Evolutionary conservation across 495 filamentous ascomycete species (phyloP).

Genomic region (Bryoglossum gracile): DNA sequence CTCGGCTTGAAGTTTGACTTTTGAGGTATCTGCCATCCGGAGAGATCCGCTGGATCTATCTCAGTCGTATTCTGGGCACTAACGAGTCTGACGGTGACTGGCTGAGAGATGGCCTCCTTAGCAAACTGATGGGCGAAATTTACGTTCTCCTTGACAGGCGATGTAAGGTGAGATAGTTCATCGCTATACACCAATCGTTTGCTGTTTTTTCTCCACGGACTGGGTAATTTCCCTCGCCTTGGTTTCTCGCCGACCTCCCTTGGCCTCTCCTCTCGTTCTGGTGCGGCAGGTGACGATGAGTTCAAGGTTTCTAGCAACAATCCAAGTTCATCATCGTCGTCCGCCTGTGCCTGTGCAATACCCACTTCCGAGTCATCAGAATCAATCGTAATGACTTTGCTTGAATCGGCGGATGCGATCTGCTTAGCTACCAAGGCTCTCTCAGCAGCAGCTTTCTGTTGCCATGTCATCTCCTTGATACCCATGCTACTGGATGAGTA

Average conservation of each 20-base stretch:
- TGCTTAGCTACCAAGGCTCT: conserved; percentile 17
- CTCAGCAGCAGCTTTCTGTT: conserved; percentile 18
- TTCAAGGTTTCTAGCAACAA: conserved; percentile 24
- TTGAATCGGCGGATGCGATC: conserved; percentile 9
- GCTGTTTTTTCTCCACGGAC: conserved; percentile 36
- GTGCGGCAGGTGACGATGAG: conserved; percentile 22
- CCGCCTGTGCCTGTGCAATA: conserved; percentile 30
- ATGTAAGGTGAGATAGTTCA: conserved; percentile 20
- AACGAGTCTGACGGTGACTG: conserved; percentile 13
- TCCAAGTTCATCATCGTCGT: conserved; percentile 32
- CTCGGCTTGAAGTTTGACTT: conserved; percentile 45
- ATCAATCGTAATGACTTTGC: conserved; percentile 20
- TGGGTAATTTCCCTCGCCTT: conserved; percentile 36
- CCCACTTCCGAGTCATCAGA: conserved; percentile 15
- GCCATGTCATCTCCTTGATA: not conserved
- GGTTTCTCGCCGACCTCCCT: conserved; percentile 19
- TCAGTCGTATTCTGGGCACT: not conserved
- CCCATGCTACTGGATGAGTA: not conserved
- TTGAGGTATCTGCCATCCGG: conserved; percentile 32
- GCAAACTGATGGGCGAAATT: not conserved
- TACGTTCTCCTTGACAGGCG: not conserved
- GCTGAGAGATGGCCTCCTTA: not conserved
- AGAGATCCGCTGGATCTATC: conserved; percentile 9
- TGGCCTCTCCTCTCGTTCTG: not conserved
- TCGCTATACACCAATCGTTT: conserved; percentile 24